Conservation (phyloP, 2,329 filamentous ascomycete species). For the Colletotrichum tanaceti region DNA sequence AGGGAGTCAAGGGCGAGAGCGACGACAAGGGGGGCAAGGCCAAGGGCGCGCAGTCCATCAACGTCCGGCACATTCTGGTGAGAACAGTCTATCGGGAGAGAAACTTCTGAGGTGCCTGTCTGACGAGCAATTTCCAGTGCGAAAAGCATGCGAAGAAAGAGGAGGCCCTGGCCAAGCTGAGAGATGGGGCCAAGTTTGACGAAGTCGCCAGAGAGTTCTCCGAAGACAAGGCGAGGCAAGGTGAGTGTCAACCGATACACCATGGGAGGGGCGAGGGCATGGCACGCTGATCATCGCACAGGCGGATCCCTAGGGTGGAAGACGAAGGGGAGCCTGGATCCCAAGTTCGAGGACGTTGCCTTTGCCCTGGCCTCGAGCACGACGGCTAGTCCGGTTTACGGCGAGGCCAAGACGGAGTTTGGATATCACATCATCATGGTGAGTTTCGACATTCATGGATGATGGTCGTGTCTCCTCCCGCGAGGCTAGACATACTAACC, state of each 20-base stretch:
- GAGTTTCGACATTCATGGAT: constrained; percentile 38
- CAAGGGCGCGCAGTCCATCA: constrained; percentile 75
- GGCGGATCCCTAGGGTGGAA: constrained; percentile 81
- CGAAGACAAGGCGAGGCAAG: constrained; percentile 80
- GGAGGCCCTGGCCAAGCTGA: constrained; percentile 76
- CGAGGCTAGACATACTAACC: constrained; percentile 20
- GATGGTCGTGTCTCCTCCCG: background rate
- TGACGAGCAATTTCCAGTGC: constrained; percentile 59
- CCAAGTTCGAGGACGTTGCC: constrained; percentile 78
- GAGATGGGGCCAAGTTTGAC: constrained; percentile 76
- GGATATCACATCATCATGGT: constrained; percentile 88
- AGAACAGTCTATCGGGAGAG: constrained; percentile 29
- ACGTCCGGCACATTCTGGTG: constrained; percentile 78
- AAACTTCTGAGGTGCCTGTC: background rate
- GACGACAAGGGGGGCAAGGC: constrained; percentile 54
- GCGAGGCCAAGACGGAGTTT: constrained; percentile 78
- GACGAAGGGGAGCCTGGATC: constrained; percentile 72
- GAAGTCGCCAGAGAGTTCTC: constrained; percentile 78
- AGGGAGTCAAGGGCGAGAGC: constrained; percentile 48
- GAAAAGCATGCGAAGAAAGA: constrained; percentile 84
- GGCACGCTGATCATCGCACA: constrained; percentile 47
- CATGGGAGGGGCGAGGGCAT: constrained; percentile 2
- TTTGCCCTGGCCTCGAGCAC: constrained; percentile 76
- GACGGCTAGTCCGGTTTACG: constrained; percentile 72
- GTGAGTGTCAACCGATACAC: constrained; percentile 48